Conservation (phyloP, 805 yeast genomes). For the Metschnikowia corniflorae region DNA sequence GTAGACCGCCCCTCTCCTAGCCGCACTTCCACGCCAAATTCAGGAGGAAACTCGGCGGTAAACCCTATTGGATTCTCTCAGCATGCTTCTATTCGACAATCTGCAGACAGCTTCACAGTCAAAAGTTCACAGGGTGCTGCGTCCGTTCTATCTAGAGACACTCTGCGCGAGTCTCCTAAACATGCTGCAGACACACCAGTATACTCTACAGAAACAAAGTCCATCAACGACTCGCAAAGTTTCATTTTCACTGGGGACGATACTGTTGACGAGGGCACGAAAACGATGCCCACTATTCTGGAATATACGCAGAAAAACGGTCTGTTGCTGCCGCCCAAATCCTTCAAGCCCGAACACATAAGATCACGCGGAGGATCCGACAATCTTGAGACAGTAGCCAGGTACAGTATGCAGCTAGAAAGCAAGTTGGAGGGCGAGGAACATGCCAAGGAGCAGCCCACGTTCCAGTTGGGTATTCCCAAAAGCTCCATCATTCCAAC, state of each 20-base stretch:
- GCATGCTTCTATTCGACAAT: conserved; percentile 2
- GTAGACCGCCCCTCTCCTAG: conserved; percentile 20
- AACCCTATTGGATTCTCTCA: neutral
- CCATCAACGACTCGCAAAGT: conserved; percentile 15
- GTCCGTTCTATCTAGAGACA: neutral
- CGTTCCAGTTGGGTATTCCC: conserved; percentile 9
- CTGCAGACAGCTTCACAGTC: conserved; percentile 1
- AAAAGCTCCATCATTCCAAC: conserved; percentile 5
- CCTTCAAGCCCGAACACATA: conserved; percentile 14
- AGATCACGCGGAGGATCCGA: conserved; percentile 22
- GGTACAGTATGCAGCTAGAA: conserved; percentile 24
- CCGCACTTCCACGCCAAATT: neutral
- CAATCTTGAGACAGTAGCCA: conserved; percentile 27
- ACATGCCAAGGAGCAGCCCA: conserved; percentile 2
- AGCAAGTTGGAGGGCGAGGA: conserved; percentile 15
- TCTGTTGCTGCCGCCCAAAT: conserved; percentile 24
- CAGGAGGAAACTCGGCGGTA: neutral
- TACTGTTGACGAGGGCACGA: conserved; percentile 6
- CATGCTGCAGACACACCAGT: neutral
- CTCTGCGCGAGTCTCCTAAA: neutral
- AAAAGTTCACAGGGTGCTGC: conserved; percentile 3
- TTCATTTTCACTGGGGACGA: conserved; percentile 15
- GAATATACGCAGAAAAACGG: conserved; percentile 23
- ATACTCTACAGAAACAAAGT: neutral
- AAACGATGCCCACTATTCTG: conserved; percentile 16